A percentile compares a stretch with the other conserved stretches of the same genome.
Conservation (phyloP, 2,329 filamentous ascomycete species). For the Aureobasidium sp. region DNA sequence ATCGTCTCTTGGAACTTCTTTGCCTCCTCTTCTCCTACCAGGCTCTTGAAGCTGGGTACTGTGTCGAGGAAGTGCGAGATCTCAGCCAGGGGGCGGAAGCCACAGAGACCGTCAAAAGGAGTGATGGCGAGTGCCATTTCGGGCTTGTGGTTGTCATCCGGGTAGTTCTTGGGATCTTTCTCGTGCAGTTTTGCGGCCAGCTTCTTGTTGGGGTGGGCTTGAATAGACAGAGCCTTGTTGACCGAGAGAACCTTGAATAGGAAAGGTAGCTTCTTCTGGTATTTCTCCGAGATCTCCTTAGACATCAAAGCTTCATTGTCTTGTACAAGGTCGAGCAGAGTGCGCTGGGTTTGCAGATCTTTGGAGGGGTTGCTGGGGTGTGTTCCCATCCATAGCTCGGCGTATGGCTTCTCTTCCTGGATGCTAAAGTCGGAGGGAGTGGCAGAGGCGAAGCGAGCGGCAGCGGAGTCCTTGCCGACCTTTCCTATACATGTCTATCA, state of each 20-base stretch:
- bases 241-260: slow-evolving; percentile 97
- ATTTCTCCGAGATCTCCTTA: slow-evolving; percentile 62
- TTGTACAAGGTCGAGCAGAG: slow-evolving; percentile 77
- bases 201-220: slow-evolving; percentile 68
- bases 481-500: slow-evolving; percentile 55
- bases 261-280: slow-evolving; percentile 80
- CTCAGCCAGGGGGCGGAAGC: slow-evolving; percentile 81
- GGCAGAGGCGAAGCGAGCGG: slow-evolving; percentile 80
- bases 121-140: slow-evolving; percentile 99
- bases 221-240: slow-evolving; percentile 91
- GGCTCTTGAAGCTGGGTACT: slow-evolving; percentile 46
- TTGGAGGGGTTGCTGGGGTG: slow-evolving; percentile 94
- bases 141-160: slow-evolving; percentile 98
- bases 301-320: slow-evolving; percentile 82
- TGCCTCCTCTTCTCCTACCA: slow-evolving; percentile 43
- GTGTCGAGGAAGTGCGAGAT: slow-evolving; percentile 75
- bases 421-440: slow-evolving; percentile 73
- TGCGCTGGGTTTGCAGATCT: slow-evolving; percentile 74
- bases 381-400: slow-evolving; percentile 99
- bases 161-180: slow-evolving; percentile 86
- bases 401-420: slow-evolving; percentile 83
- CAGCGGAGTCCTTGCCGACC: slow-evolving; percentile 76
- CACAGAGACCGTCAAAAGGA: slow-evolving; percentile 90
- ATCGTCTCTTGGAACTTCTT: slow-evolving; percentile 40
- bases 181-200: slow-evolving; percentile 83